Evolutionary conservation across 768 basidiomycete species (phyloP).

Genomic region (Rhizopogon rudus): DNA sequence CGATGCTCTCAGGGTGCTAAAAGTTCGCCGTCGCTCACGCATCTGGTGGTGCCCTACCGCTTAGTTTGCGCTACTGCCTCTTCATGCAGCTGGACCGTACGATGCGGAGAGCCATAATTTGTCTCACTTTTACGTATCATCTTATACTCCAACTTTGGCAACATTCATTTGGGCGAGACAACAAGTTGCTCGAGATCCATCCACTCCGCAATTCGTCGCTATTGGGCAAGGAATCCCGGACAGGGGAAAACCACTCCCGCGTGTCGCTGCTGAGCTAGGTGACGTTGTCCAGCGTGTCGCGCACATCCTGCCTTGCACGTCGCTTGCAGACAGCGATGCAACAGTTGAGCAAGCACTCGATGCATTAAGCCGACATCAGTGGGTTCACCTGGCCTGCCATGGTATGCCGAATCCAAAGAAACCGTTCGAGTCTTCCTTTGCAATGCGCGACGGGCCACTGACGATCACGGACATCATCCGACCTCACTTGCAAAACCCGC

Average conservation of each 20-base stretch:
- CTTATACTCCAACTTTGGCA: constrained; percentile 20
- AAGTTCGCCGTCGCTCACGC: constrained; percentile 11
- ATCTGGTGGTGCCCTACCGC: constrained; percentile 12
- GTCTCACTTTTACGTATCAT: constrained; percentile 22
- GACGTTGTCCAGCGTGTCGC: constrained; percentile 3
- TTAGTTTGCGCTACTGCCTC: constrained; percentile 21
- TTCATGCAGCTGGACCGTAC: constrained; percentile 29
- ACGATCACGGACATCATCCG: constrained; percentile 17
- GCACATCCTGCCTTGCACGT: constrained; percentile 8
- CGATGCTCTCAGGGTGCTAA: too few relatives aligned
- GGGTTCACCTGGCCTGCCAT: constrained; percentile 30
- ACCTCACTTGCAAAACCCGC: constrained; percentile 2
- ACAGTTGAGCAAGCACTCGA: constrained; percentile 9
- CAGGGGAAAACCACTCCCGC: constrained; percentile 3
- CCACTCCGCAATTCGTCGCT: constrained; percentile 2
- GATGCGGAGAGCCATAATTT: constrained; percentile 7
- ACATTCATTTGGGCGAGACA: constrained; percentile 11
- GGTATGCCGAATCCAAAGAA: constrained; percentile 12
- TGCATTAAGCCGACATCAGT: constrained; percentile 13
- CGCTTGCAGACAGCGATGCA: constrained; percentile 8
- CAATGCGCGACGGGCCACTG: not conserved
- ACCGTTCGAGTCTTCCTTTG: constrained; percentile 1
- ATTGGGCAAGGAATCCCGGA: constrained; percentile 14
- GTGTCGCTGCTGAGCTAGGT: constrained; percentile 10
- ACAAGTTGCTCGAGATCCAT: not conserved